Evolutionary conservation across 2,329 filamentous ascomycete species (phyloP).

Genomic region (Penicillium sp.): DNA sequence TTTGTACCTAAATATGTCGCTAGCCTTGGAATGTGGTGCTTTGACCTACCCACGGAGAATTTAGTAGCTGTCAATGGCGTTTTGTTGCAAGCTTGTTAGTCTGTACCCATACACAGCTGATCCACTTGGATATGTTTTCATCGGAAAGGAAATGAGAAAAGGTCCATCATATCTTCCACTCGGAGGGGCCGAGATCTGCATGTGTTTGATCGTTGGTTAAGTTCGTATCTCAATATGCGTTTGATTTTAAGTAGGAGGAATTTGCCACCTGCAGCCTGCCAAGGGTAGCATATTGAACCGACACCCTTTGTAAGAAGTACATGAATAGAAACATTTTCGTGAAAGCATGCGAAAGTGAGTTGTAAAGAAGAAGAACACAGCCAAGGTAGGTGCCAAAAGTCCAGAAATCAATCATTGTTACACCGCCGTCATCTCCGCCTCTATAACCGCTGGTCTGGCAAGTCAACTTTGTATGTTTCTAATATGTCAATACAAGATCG

Average conservation of each 20-base stretch:
- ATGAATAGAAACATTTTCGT: not conserved
- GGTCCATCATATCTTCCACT: not conserved
- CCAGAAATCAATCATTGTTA: no score
- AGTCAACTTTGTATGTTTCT: no score
- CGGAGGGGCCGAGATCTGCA: not conserved
- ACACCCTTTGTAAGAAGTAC: not conserved
- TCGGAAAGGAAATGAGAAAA: not conserved
- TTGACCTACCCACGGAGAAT: slow-evolving; percentile 4
- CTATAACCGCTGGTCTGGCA: no score
- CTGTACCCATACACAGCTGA: not conserved
- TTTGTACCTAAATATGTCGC: not conserved
- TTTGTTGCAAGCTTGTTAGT: not conserved
- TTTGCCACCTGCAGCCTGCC: not conserved
- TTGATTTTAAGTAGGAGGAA: not conserved
- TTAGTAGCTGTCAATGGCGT: slow-evolving; percentile 5
- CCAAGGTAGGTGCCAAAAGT: no score
- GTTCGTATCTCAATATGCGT: not conserved
- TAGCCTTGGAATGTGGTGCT: slow-evolving; percentile 1
- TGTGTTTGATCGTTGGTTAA: not conserved
- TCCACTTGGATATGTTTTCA: not conserved
- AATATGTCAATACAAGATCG: no score
- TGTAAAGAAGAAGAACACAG: not conserved
- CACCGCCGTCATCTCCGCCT: no score
- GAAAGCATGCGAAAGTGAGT: not conserved
- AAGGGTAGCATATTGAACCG: not conserved